phyloP scores from a whole-genome alignment of 2,329 filamentous ascomycete genomes.

The Chaetomium sp. region DNA sequence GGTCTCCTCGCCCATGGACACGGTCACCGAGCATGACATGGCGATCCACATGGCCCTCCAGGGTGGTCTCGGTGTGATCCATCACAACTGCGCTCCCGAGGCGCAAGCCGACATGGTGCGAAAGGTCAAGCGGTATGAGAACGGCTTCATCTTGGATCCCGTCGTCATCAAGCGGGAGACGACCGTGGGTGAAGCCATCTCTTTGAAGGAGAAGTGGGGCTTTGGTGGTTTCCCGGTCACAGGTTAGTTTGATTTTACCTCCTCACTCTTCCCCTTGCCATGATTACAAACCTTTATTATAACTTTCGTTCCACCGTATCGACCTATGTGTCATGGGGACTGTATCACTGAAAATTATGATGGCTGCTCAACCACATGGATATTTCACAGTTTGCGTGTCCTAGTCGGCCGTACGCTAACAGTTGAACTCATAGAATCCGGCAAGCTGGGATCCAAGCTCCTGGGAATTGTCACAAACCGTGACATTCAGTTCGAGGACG shows the following conservation, averaged over 20 bases:
- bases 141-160: conserved; percentile 96
- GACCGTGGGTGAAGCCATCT: conserved; percentile 87
- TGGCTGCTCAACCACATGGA: conserved; percentile 34
- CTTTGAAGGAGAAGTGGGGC: conserved; percentile 95
- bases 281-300: conserved; percentile 84
- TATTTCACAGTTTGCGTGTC: conserved; percentile 36
- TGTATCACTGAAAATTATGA: conserved; percentile 53
- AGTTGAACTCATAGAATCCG: conserved; percentile 66
- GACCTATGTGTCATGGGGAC: conserved; percentile 87
- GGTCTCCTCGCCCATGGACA: conserved; percentile 98
- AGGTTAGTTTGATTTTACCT: conserved; percentile 64
- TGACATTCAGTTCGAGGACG: conserved; percentile 94
- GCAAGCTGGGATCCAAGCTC: conserved; percentile 91
- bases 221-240: conserved; percentile 98
- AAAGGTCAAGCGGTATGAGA: conserved; percentile 99
- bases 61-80: conserved; percentile 89
- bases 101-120: conserved; percentile 98
- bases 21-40: conserved; percentile 99
- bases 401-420: conserved; percentile 42
- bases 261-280: conserved; percentile 34
- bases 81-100: conserved; percentile 99
- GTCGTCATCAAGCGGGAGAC: conserved; percentile 86
- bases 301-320: conserved; percentile 99
- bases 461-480: conserved; percentile 97
- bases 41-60: conserved; percentile 94